These are phyloP conservation scores for Stylosanthes scabra DNA, from an alignment of 331 rosid genomes.

Conservation along the genomic window DNA sequence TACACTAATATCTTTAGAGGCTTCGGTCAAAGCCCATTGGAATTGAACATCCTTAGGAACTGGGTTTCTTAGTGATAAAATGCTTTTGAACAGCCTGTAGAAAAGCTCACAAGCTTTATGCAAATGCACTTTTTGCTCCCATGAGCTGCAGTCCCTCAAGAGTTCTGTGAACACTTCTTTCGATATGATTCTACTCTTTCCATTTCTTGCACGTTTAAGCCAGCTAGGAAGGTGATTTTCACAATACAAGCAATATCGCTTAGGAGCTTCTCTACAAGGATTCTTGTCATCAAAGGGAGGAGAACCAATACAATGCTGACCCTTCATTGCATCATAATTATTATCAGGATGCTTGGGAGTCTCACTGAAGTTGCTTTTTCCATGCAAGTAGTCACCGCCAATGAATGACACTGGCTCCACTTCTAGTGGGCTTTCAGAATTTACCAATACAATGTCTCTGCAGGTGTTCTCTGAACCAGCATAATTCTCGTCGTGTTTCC, in stretches of 20 bases:
- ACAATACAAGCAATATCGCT: constrained; percentile 82
- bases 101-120: constrained; percentile 98
- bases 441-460: constrained; percentile 62
- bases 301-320: constrained; percentile 72
- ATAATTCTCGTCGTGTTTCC: constrained; percentile 65
- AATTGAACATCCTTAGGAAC: constrained; percentile 96
- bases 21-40: constrained; percentile 98
- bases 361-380: constrained; percentile 48
- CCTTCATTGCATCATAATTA: constrained; percentile 51
- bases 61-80: constrained; percentile 84
- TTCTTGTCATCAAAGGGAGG: constrained; percentile 60
- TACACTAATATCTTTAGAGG: constrained; percentile 71
- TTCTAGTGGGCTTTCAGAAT: constrained; percentile 64
- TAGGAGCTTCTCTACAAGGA: constrained; percentile 83
- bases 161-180: constrained; percentile 91
- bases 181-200: constrained; percentile 93
- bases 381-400: constrained; percentile 48
- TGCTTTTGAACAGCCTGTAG: constrained; percentile 93
- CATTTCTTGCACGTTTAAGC: constrained; percentile 99
- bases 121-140: constrained; percentile 69
- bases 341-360: constrained; percentile 50
- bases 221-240: constrained; percentile 96
- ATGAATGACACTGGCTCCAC: constrained; percentile 60
- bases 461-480: constrained; percentile 56
- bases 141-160: constrained; percentile 65